phyloP scores from a whole-genome alignment of 768 basidiomycete genomes.

The Collybiopsis confluens region DNA sequence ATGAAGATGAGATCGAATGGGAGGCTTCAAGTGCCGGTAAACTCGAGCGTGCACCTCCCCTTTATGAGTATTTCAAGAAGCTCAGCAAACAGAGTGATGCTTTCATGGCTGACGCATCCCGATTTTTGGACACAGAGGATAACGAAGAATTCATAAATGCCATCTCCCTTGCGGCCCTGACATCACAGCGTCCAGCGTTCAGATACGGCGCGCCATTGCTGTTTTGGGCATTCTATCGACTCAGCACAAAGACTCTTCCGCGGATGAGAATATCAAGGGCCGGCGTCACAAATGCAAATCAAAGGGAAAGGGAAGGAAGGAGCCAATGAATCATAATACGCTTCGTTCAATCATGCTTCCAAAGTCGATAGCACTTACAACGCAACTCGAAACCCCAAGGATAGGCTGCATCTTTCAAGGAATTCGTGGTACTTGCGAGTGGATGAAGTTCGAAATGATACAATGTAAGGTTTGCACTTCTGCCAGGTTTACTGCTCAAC shows the following conservation, averaged over 20 bases:
- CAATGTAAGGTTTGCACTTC: slow-evolving; percentile 49
- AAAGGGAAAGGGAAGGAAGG: slow-evolving; percentile 22
- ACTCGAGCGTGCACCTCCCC: slow-evolving; percentile 32
- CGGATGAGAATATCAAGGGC: slow-evolving; percentile 32
- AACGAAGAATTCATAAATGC: slow-evolving; percentile 37
- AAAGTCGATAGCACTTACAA: slow-evolving; percentile 28
- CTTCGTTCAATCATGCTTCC: slow-evolving; percentile 29
- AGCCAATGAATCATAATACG: slow-evolving; percentile 10
- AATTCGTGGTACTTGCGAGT: slow-evolving; percentile 54
- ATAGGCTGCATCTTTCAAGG: slow-evolving; percentile 50
- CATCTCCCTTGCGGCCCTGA: slow-evolving; percentile 48
- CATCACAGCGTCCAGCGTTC: slow-evolving; percentile 45
- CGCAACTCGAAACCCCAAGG: slow-evolving; percentile 39
- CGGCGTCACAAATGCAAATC: slow-evolving; percentile 17
- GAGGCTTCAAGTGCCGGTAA: slow-evolving; percentile 22
- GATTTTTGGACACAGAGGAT: slow-evolving; percentile 30
- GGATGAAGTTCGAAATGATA: slow-evolving; percentile 55
- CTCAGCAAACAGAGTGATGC: slow-evolving; percentile 47
- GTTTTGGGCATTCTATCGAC: slow-evolving; percentile 26
- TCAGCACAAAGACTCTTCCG: slow-evolving; percentile 4
- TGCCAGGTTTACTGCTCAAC: too few relatives aligned
- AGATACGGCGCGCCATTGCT: slow-evolving; percentile 44
- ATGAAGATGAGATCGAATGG: slow-evolving; percentile 39
- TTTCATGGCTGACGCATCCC: slow-evolving; percentile 40
- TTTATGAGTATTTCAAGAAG: slow-evolving; percentile 50